Evolutionary conservation across 768 basidiomycete species (phyloP), one percentile per base, ranked within the genome.

Genomic region (Psilocybe subaeruginosa): DNA sequence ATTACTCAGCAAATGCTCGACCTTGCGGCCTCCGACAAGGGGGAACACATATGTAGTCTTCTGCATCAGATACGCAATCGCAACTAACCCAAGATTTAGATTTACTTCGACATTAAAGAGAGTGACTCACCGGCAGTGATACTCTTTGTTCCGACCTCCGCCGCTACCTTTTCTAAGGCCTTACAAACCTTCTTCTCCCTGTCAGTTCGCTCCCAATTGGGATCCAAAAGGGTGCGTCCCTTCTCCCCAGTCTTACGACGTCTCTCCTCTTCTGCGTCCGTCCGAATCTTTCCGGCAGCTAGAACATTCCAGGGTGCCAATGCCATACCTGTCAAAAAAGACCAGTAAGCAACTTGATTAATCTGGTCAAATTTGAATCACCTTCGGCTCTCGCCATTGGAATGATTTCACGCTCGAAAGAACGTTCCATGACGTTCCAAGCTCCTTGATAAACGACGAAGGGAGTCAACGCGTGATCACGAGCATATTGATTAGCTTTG

Each of bases 21-120:
- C 71, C 65, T 85, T 87, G 54, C 82, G 76, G 0, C 82, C 80
- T 3, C 83, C 83, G 30, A 85, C 70, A 59, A 85, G 75, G 0
- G 83, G 83, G 72, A 85, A 85, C 0, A 84, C 82, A 56, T 77
- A 83, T 0, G 81, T 78, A 3, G 80, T 75, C 69, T 86, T 87
- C 46, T 84, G 82, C 72, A 86, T 72, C 12, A 86, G 69, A 60
- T 85, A 85, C 16, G 83, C 82, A 59, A 86, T 80, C 6, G 83
- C 82, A 5, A 85, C 82, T 81, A 33, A 6, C 35, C 39, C 9
- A 35, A 14, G 29, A 31, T 48, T 41, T 0, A 50, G n/a, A 47
- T 39, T 4, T 43, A 14, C 8, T 27, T 23, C 14, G 33, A 29
- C 50, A 9, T 35, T 35, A 11, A 6, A 7, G 33, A 35, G 11